Evolutionary conservation across 805 yeast species (phyloP), one percentile per base, ranked within the genome.

Genomic region (Dipodascopsis uninucleata): DNA sequence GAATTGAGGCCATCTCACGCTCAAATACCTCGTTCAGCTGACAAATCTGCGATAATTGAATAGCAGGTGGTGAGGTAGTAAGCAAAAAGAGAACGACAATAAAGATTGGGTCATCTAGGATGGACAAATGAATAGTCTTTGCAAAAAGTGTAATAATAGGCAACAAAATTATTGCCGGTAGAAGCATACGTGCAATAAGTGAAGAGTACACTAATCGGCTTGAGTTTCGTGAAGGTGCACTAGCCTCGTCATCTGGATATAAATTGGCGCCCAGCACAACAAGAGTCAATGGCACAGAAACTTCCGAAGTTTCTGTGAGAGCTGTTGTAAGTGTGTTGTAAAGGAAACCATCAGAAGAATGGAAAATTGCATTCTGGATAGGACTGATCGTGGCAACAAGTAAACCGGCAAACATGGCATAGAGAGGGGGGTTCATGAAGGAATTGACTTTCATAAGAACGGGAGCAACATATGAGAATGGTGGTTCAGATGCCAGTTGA

Each of bases 361-460:
- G 65, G 55, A 76, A 79, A 36, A 79, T 66, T 29, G 67, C 59
- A 28, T 61, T 53, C 56, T 76, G 75, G 26, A 78, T 58, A 3
- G 66, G 61, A 4, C 79, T 78, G 17, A 78, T 66, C 1, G 79
- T 69, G 4, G 83, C 84, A 25, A 79, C 78, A n/a, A 75, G 45
- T 17, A 79, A 70, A n/a, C 82, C 76, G 2, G 74, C 50, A 5
- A 77, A 59, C 83, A 79, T 79, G 23, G 85, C 71, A 67, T 78
- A 79, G 45, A 79, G 65, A 4, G 85, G 85, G 2, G 82, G 82
- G 59, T 79, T 79, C 84, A 79, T 79, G 59, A 74, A 75, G 26
- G 57, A 49, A 42, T 62, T 52, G 29, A 70, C 10, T 5, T 18
- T 45, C 21, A 3, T 12, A 2, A 39, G 24, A n/a, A 46, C 36